Conservation (phyloP, 768 basidiomycete species). For the Mrakia frigida region DNA sequence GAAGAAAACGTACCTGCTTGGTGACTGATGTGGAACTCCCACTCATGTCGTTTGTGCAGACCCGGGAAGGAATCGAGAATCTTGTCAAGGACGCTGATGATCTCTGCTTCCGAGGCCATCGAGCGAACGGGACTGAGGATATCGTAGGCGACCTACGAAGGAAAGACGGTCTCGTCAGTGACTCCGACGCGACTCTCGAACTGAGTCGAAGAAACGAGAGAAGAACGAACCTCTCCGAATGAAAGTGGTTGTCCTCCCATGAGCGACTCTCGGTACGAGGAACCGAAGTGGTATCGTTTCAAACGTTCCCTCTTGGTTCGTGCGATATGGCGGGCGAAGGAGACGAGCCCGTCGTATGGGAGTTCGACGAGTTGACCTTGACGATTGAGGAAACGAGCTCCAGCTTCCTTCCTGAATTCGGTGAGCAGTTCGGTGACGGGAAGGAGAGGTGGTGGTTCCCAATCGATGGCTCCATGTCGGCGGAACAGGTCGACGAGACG, state of each 20-base stretch:
- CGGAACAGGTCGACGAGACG: slow-evolving; percentile 71
- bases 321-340: slow-evolving; percentile 30
- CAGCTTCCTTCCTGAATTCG: slow-evolving; percentile 56
- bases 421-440: slow-evolving; percentile 53
- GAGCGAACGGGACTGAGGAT: slow-evolving; percentile 65
- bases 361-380: slow-evolving; percentile 70
- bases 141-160: slow-evolving; percentile 55
- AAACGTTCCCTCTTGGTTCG: slow-evolving; percentile 52
- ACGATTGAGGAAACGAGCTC: slow-evolving; percentile 71
- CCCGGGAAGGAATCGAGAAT: slow-evolving; percentile 23
- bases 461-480: slow-evolving; percentile 83
- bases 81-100: slow-evolving; percentile 46
- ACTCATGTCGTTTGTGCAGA: slow-evolving; percentile 18
- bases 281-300: slow-evolving; percentile 74
- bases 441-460: slow-evolving; percentile 77
- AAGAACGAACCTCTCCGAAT: slow-evolving; percentile 22
- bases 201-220: too few relatives aligned
- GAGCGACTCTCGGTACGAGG: slow-evolving; percentile 53
- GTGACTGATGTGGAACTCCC: slow-evolving; percentile 32
- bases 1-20: slow-evolving; percentile 11
- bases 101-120: slow-evolving; percentile 66
- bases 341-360: slow-evolving; percentile 54
- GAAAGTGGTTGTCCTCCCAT: slow-evolving; percentile 37
- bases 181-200: too few relatives aligned
- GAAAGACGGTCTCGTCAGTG: too few relatives aligned